Base-by-base conservation (phyloP, 2,329 filamentous ascomycete species). In the Penicillium sp. region DNA sequence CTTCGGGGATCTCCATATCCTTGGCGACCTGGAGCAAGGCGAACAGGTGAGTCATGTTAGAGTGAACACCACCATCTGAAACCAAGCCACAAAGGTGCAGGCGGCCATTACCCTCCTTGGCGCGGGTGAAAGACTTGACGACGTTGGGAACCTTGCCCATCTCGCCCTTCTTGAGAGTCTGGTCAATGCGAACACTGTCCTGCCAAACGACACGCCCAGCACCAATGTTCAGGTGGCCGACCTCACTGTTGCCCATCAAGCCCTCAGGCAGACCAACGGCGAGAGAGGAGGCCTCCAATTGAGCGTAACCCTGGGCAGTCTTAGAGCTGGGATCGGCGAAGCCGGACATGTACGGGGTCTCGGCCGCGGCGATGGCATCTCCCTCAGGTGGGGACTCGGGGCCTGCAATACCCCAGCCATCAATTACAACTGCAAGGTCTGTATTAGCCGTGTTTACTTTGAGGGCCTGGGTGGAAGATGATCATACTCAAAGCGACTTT, bases 161-260 rank as follows among this genome's bases (percentile, higher is more conserved):
- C 72, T 95, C 83, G 58, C 81, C 83, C 64, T 90, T 89, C 80
- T 92, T 93, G 76, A 95, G 86, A 35, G 87, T 86, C 75, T 86
- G 86, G 73, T 96, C 93, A 75, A 99, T 99, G 65, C 93, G 88
- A 59, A 99, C 93, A 58, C 95, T 89, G 72, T 93, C 92, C 74
- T 99, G 93, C 93, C 93, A 99, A 64, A 99, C 93, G 54, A 99
- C 93, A 66, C 93, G 83, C 50, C 93, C 93, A 52, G 93, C 93
- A 64, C 93, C 93, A 71, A 99, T 97, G 80, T 99, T 99, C 77
- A 99, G 75, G 75, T 99, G 93, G 55, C 93, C 93, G 71, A 99
- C 93, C 75, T 99, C 93, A 63, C 89, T 95, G 80, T 99, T 99
- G 59, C 93, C 93, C 93, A 99, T 99, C 60, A 99, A 79, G 52